Evolutionary conservation across 805 yeast genomes (phyloP), one percentile per base, ranked within the genome.

Genomic region (Saccharomyces mikatae): DNA sequence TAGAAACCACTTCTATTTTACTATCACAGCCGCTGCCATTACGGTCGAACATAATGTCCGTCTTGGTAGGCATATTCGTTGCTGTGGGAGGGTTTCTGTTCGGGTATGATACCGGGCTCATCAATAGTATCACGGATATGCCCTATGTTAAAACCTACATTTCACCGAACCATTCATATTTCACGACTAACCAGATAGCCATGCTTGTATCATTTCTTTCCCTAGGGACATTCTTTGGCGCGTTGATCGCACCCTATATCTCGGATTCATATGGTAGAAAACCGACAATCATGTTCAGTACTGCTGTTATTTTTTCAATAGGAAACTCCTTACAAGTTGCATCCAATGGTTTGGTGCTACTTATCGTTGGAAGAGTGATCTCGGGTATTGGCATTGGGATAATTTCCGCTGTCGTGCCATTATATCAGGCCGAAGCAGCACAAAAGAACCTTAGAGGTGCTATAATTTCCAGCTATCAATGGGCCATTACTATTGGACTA

Each of bases 381-480:
- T 83, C 87, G 24, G 94, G 91, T 29, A 58, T 83, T 6, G 87
- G 89, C 51, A 87, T 87, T 55, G 95, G 95, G 57, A 75, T 81
- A 29, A 75, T 86, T 24, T 83, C 92, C 29, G 85, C 90, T 29
- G 76, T 82, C 56, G 85, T 87, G 41, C 89, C 91, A 27, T 69
- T 87, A 58, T 87, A 86, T 67, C 88, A 85, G 72, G 86, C 91
- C 31, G 95, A 87, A 69, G 83, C 87, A 41, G 80, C 89, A 17
- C 94, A 94, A 28, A 82, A 79, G 62, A 83, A 86, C 77, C 80
- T 87, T 51, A 77, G 95, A 73, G 95, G 95, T 61, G 81, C 89
- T 21, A 76, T 86, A 57, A 89, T 87, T 49, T 81, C 87, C 53
- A 78, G 86, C 54, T 88, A 86, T 69, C 96, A 87, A 69, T 78